Evolutionary conservation across 257 asterid species (phyloP).

Genomic region (Cinchona pubescens): DNA sequence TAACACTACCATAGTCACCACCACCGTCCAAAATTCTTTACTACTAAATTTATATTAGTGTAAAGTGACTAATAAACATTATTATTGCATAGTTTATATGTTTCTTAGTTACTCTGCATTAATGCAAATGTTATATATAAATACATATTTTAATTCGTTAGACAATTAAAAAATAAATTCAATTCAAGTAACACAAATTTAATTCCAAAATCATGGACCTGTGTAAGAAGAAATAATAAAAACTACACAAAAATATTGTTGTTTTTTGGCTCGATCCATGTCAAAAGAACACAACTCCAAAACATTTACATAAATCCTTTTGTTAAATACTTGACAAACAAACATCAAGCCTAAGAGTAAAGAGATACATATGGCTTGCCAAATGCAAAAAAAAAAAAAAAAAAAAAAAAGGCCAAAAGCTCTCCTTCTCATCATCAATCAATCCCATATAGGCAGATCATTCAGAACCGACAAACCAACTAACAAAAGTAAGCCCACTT

Average conservation of each 20-base stretch:
- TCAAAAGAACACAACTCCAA: constrained; percentile 3
- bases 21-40: too few species aligned
- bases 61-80: too few species aligned
- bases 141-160: too few species aligned
- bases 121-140: too few species aligned
- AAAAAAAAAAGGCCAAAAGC: constrained; percentile 5
- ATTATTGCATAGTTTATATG: too few species aligned
- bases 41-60: too few species aligned
- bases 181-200: too few species aligned
- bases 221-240: too few species aligned
- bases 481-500: not conserved
- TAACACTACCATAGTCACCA: too few species aligned
- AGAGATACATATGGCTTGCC: not conserved
- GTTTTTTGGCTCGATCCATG: constrained; percentile 9
- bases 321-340: not conserved
- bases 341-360: not conserved
- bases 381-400: not conserved
- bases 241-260: not conserved
- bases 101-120: too few species aligned
- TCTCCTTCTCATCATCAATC: not conserved
- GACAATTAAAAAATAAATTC: too few species aligned
- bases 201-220: too few species aligned
- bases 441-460: not conserved
- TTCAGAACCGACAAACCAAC: constrained; percentile 7
- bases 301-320: constrained; percentile 8